Evolutionary conservation across 768 basidiomycete species (phyloP).

Genomic region (Psilocybe sp.): DNA sequence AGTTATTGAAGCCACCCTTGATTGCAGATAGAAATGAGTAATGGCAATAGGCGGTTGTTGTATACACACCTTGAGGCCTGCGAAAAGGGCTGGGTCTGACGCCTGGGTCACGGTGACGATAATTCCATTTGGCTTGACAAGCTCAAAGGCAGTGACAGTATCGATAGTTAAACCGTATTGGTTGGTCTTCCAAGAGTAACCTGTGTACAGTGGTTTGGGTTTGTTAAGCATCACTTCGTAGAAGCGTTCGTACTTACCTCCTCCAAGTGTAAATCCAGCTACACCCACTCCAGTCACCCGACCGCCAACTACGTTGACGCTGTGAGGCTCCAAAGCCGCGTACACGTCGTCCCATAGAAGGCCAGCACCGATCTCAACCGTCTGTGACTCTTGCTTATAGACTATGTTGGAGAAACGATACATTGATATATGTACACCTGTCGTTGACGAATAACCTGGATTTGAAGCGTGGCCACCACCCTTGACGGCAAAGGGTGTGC

Average conservation of each 20-base stretch:
- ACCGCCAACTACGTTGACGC: conserved; percentile 56
- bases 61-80: neutral
- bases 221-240: too few species aligned
- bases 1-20: conserved; percentile 1
- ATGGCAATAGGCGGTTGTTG: too few species aligned
- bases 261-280: conserved; percentile 55
- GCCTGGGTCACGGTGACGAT: conserved; percentile 1
- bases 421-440: conserved; percentile 58
- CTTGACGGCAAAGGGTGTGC: conserved; percentile 32
- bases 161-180: conserved; percentile 22
- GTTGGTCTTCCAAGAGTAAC: conserved; percentile 64
- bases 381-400: conserved; percentile 37
- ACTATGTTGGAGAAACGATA: conserved; percentile 39
- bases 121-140: conserved; percentile 1
- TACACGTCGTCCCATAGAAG: conserved; percentile 66
- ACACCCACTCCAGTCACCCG: conserved; percentile 59
- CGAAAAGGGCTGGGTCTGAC: conserved; percentile 3
- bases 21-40: too few species aligned
- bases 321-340: conserved; percentile 41
- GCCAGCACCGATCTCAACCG: conserved; percentile 39
- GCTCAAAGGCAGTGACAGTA: conserved; percentile 1
- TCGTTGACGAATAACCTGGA: conserved; percentile 56
- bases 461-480: conserved; percentile 57
- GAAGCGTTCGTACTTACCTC: conserved; percentile 33
- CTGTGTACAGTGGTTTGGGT: conserved; percentile 19